Conservation (phyloP, 371 early-diverging fungal genomes). For the Nematocida ausubeli region DNA sequence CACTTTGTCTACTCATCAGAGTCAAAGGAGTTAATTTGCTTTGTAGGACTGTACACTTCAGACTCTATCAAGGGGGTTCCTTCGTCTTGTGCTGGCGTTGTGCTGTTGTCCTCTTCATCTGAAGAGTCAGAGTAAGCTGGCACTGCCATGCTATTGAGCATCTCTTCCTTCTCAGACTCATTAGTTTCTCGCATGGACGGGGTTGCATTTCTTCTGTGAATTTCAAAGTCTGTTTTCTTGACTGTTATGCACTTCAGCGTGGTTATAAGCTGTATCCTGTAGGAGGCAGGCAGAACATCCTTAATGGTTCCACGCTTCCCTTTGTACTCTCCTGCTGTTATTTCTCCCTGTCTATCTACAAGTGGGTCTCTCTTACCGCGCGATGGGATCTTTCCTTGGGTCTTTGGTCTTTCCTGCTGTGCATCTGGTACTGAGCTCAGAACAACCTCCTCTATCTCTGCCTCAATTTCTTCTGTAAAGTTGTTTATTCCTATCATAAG, state of each 20-base stretch:
- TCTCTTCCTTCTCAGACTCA: background rate
- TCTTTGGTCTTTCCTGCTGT: background rate
- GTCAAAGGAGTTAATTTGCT: background rate
- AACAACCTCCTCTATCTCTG: conserved; percentile 66
- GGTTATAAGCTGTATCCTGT: conserved; percentile 85
- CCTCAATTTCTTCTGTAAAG: conserved; percentile 64
- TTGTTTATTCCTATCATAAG: conserved; percentile 69
- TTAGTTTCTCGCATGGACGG: background rate
- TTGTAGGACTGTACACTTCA: background rate
- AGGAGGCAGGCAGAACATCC: conserved; percentile 74
- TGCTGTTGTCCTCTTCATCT: conserved; percentile 15
- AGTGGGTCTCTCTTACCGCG: conserved; percentile 71
- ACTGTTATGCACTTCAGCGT: conserved; percentile 75
- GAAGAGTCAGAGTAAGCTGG: background rate
- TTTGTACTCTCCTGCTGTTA: conserved; percentile 84
- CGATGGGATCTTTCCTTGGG: background rate
- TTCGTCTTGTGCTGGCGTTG: conserved; percentile 2
- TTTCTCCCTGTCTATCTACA: conserved; percentile 78
- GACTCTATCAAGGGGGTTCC: conserved; percentile 13
- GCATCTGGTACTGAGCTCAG: conserved; percentile 69
- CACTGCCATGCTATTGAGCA: background rate
- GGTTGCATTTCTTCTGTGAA: background rate
- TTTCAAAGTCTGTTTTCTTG: conserved; percentile 11
- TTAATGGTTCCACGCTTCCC: conserved; percentile 91
- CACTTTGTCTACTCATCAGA: background rate